phyloP scores from a whole-genome alignment of 345 rosid species.

The Theobroma cacao region DNA sequence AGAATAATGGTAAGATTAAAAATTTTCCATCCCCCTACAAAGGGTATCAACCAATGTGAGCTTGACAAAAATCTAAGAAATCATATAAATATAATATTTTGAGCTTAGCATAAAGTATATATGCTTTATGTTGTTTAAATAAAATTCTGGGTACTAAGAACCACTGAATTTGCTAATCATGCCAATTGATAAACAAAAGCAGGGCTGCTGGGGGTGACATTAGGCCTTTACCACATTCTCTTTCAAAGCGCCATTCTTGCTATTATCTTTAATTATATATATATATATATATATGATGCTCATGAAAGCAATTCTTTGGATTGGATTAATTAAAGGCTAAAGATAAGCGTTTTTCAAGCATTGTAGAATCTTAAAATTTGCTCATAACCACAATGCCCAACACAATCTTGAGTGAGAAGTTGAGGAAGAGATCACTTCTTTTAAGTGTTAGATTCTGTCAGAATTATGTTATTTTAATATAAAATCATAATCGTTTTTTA shows the following conservation, averaged over 20 bases:
- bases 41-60: slow-evolving; percentile 13
- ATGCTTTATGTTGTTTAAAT: slow-evolving; percentile 6
- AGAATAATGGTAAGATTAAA: neutral
- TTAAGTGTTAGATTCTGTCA: neutral
- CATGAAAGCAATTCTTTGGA: neutral
- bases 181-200: neutral
- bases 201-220: neutral
- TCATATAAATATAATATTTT: neutral
- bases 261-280: neutral
- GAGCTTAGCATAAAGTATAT: slow-evolving; percentile 4
- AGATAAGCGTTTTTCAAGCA: neutral
- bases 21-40: neutral
- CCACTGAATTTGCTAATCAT: slow-evolving; percentile 7
- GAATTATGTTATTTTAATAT: neutral
- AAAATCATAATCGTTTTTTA: no score
- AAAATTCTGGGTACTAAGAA: neutral
- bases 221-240: neutral
- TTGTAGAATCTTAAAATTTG: neutral
- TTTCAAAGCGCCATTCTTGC: neutral
- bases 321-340: neutral
- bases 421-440: neutral
- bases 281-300: neutral
- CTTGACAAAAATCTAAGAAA: neutral
- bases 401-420: neutral
- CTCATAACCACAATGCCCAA: neutral